A percentile compares a stretch with the other conserved stretches of the same genome.
Conservation (phyloP, 208 protist species). For the Novymonas esmeraldas region DNA sequence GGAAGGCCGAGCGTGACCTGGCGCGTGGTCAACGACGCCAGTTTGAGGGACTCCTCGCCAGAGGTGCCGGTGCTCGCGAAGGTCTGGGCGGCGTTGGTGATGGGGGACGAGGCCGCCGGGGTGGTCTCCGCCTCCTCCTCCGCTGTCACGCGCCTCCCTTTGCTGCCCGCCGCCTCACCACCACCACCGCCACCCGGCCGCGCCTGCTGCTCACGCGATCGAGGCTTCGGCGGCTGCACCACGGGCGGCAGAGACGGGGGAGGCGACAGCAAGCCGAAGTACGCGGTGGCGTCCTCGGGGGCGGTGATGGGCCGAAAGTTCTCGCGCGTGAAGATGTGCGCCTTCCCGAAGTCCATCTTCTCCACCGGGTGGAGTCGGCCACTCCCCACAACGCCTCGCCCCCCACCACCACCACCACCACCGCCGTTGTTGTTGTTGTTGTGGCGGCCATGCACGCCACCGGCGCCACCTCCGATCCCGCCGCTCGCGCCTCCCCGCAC, state of each 20-base stretch:
- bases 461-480: slow-evolving; percentile 7
- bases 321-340: slow-evolving; percentile 57
- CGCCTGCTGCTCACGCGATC: background rate
- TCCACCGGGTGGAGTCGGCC: slow-evolving; percentile 16
- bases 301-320: slow-evolving; percentile 76
- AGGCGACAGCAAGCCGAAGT: slow-evolving; percentile 22
- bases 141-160: too few relatives aligned
- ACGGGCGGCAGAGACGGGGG: slow-evolving; percentile 15
- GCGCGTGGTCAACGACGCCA: slow-evolving; percentile 62
- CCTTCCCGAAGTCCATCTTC: slow-evolving; percentile 62
- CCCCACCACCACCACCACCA: background rate
- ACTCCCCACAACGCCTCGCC: background rate
- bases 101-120: slow-evolving; percentile 2
- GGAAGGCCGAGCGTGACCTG: slow-evolving; percentile 60
- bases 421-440: too few relatives aligned
- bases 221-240: slow-evolving; percentile 4
- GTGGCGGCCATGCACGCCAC: background rate
- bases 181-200: background rate
- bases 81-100: background rate
- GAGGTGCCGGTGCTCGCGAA: slow-evolving; percentile 22
- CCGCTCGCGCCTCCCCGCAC: slow-evolving; percentile 11
- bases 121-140: slow-evolving; percentile 1
- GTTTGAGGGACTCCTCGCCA: slow-evolving; percentile 64
- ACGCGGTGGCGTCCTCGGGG: slow-evolving; percentile 39
- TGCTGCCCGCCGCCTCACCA: background rate